Conservation (phyloP, 306 rosid species). For the Casuarina cunninghamiana region DNA sequence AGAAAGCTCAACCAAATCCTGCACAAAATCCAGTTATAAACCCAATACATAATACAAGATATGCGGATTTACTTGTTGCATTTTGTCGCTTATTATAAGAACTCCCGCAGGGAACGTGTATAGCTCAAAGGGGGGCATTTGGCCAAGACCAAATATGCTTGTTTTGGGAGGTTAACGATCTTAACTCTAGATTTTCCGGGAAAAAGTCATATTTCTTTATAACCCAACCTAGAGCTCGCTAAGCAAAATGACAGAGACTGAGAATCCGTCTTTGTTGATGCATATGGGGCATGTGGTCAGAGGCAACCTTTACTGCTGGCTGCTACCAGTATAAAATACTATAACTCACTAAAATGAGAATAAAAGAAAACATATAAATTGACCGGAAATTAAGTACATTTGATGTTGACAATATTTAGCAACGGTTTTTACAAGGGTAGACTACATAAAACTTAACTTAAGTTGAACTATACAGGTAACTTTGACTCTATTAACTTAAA, state of each 20-base stretch:
- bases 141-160: no score
- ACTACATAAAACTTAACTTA: not conserved
- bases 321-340: not conserved
- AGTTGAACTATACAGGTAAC: constrained; percentile 9
- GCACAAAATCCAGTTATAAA: no score
- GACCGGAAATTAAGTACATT: not conserved
- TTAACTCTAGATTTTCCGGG: no score
- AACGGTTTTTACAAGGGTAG: not conserved
- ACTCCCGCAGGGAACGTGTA: not conserved
- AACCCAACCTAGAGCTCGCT: no score
- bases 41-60: no score
- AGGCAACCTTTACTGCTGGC: not conserved
- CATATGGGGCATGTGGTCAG: not conserved
- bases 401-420: not conserved
- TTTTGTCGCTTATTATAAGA: no score
- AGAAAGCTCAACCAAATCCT: no score
- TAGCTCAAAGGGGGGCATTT: not conserved
- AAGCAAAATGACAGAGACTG: no score
- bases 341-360: not conserved
- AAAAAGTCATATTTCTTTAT: no score
- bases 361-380: not conserved
- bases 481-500: not conserved
- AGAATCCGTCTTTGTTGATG: no score
- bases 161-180: no score
- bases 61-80: no score